Base-by-base conservation (phyloP, 2,329 filamentous ascomycete species). In the Thermomyces lanuginosus region DNA sequence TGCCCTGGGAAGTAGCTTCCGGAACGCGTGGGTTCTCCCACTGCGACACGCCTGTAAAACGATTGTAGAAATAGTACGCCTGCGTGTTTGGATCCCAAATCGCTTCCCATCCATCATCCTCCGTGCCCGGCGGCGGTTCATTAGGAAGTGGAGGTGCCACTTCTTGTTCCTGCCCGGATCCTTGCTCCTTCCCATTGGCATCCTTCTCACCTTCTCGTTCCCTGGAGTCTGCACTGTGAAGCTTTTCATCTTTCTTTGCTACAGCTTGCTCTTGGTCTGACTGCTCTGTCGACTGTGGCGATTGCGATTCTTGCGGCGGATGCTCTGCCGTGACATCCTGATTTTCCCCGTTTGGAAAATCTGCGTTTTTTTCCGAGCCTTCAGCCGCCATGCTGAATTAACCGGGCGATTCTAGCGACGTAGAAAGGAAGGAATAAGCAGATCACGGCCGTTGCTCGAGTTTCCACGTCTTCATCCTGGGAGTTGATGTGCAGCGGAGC, bases 11-110 rank as follows among this genome's bases (percentile, higher is more conserved):
- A 16, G 37, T 14, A 16, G 55, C 53, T 24, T 58, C 56, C 4
- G 74, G 66, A 4, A 86, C 60, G 26, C 83, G 76, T 4, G 83
- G 83, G 43, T 92, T 92, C 18, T 86, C 77, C 76, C 82, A 89
- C 45, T 89, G 82, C 28, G 72, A 72, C 32, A 67, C 58, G 18
- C 69, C 65, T 3, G 79, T 89, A 49, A 78, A 74, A 39, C 75
- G 72, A 49, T 92, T 92, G 61, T 74, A 73, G 55, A 91, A 92
- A 56, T 82, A 91, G 58, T 73, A 92, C 4, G 71, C 65, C 36
- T 75, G 66, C 2, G 66, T 63, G 27, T 51, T 62, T 13, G 66
- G 55, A 41, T 91, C 81, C 78, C 79, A 91, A 32, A 78, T 63
- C 18, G 72, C 72, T 32, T 78, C 72, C 83, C 83, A 92, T 32